Base-by-base conservation (phyloP, 495 filamentous ascomycete species). In the Friedmanniomyces simplex region DNA sequence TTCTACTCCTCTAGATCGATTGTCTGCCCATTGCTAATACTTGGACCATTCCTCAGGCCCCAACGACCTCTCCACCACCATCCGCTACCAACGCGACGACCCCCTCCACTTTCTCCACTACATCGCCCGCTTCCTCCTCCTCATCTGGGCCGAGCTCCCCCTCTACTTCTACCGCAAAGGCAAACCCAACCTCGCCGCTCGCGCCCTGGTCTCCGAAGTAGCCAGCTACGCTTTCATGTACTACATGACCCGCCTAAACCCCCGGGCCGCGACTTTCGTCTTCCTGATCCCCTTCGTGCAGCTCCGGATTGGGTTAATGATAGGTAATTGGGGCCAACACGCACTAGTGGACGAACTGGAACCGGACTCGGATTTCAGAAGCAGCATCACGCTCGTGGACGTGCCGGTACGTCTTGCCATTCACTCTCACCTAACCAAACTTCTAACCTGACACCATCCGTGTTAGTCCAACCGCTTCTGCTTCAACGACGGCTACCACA, bases 401-500 rank as follows among this genome's bases (percentile, higher is more conserved):
- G 82, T 86, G 10, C 69, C 82, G 13, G 84, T 87, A 75, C 69
- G 80, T 72, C 52, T 21, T 16, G 22, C 48, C 13, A 25, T 52
- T 41, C 37, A 37, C 24, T 55, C 57, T 12, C 5, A 16, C 20
- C 10, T 11, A 21, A 14, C 39, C 50, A 54, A n/a, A 57, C 42
- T 43, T 0, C 25, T 13, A 16, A 21, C 12, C 60, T n/a, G n/a
- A n/a, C n/a, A n/a, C n/a, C n/a, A n/a, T n/a, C n/a, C n/a, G n/a
- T n/a, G n/a, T n/a, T n/a, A 83, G 83, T 82, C 76, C 60, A 88
- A 88, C 69, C 79, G 85, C 22, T 82, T 80, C 71, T 87, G 81
- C 62, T 88, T 79, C 74, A 88, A 88, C 65, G 85, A 88, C 66
- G 85, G 85, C 52, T 88, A 87, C 68, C 85, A 88, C 67, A 87